Evolutionary conservation across 2,329 filamentous ascomycete genomes (phyloP), one percentile per base, ranked within the genome.

Genomic region (Mollisiaceae sp.): DNA sequence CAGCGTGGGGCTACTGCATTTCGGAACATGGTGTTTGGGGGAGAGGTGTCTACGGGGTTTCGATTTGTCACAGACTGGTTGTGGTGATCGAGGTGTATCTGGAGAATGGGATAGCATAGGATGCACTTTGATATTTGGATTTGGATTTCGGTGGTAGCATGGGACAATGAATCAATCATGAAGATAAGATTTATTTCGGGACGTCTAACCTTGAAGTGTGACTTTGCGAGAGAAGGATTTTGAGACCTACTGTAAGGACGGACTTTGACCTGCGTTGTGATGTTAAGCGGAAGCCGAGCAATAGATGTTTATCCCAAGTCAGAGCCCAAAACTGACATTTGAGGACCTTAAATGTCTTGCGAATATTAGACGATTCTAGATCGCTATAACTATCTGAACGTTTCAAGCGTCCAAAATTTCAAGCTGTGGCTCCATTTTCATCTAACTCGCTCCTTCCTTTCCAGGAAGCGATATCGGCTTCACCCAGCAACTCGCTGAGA

Each of bases 51-150:
- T 27, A 32, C 4, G 22, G 12, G 27, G 12, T 32, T 27, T n/a
- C 18, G 20, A 9, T 27, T 32, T 52, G 22, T 52, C 47, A 14
- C 9, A 24, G 15, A 27, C 45, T 24, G 50, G 2, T 50, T 50
- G n/a, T 12, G 12, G 14, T 32, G 50, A 27, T 27, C 14, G 11
- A n/a, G 50, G 50, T 54, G n/a, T 18, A 54, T 32, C 24, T 35
- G 50, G 50, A 54, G 50, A 54, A 54, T 54, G 50, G 50, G n/a
- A 47, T 22, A 18, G 50, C 50, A 54, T 54, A 35, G 50, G 50
- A 12, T 24, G 20, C 20, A 35, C 50, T 35, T 54, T 35, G 50
- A 54, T 54, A 12, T 54, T 22, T 54, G 50, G 50, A 54, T 54
- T 54, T 27, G 9, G 22, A 11, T 18, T 35, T 54, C 50, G 50